Percentiles rank a stretch among this genome's conserved stretches.
These are phyloP conservation scores for Infundibulicybe gibba DNA, from an alignment of 768 basidiomycete genomes.

Conservation along the genomic window DNA sequence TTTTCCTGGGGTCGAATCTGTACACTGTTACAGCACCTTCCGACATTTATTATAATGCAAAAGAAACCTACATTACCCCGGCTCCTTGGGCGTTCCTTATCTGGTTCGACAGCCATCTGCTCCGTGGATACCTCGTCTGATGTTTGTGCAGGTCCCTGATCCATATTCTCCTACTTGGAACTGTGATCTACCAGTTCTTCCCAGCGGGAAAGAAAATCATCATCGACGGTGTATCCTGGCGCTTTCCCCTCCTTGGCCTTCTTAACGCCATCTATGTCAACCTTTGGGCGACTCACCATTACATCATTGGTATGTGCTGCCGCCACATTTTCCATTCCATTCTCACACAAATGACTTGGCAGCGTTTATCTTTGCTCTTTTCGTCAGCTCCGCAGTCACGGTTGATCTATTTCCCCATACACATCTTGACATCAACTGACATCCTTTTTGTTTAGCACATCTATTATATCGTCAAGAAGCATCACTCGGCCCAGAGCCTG, in stretches of 20 bases:
- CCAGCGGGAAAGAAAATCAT: slow-evolving; percentile 71
- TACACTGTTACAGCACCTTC: slow-evolving; percentile 79
- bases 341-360: slow-evolving; percentile 10
- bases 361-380: slow-evolving; percentile 86
- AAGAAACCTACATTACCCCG: slow-evolving; percentile 93
- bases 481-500: slow-evolving; percentile 57
- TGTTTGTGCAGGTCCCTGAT: slow-evolving; percentile 65
- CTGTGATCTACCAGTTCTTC: slow-evolving; percentile 88
- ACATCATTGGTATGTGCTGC: slow-evolving; percentile 51
- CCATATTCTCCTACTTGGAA: slow-evolving; percentile 88
- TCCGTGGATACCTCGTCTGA: slow-evolving; percentile 2
- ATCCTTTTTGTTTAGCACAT: slow-evolving; percentile 59
- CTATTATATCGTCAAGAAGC: slow-evolving; percentile 93
- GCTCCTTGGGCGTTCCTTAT: slow-evolving; percentile 90
- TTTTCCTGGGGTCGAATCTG: slow-evolving; percentile 88
- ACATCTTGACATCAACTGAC: slow-evolving; percentile 24
- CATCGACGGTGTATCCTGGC: slow-evolving; percentile 87
- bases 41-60: slow-evolving; percentile 66
- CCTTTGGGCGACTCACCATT: slow-evolving; percentile 78
- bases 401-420: slow-evolving; percentile 21
- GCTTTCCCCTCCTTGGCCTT: slow-evolving; percentile 83
- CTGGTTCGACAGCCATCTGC: slow-evolving; percentile 46
- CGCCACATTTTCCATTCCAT: background rate
- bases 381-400: slow-evolving; percentile 73
- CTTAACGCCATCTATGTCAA: slow-evolving; percentile 90